These are phyloP conservation scores for Clonostachys rosea DNA, from an alignment of 2,329 filamentous ascomycete genomes.

Conservation along the genomic window DNA sequence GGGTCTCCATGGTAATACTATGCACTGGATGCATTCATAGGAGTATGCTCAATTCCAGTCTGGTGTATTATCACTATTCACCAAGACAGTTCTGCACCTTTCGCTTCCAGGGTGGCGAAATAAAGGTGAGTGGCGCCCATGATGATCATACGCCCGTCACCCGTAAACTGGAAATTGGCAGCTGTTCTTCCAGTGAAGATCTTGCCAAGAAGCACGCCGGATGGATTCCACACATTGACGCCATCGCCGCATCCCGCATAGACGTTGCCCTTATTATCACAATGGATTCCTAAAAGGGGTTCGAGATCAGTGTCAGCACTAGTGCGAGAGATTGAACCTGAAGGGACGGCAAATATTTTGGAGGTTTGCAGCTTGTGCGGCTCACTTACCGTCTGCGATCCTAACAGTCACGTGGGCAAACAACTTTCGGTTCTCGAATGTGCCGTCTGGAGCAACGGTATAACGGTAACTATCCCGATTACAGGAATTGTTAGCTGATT, in stretches of 20 bases:
- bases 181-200: constrained; percentile 41
- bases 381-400: constrained; percentile 47
- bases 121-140: constrained; percentile 25
- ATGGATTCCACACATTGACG: constrained; percentile 40
- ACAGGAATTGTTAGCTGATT: too few species aligned
- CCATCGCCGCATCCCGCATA: constrained; percentile 45
- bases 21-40: too few species aligned
- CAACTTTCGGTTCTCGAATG: constrained; percentile 38
- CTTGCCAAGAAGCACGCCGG: constrained; percentile 47
- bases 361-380: too few species aligned
- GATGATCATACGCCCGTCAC: constrained; percentile 26
- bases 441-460: constrained; percentile 37
- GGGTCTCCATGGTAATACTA: constrained; percentile 11
- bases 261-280: constrained; percentile 49
- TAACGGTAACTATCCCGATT: constrained; percentile 33
- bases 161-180: constrained; percentile 41
- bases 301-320: neutral
- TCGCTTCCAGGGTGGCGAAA: constrained; percentile 18
- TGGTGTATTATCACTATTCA: too few species aligned
- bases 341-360: too few species aligned
- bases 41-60: too few species aligned
- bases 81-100: constrained; percentile 1
- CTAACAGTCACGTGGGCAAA: constrained; percentile 53
- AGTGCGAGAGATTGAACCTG: too few species aligned
- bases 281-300: constrained; percentile 40